Conservation (phyloP, 371 early-diverging fungal genomes). For the Apophysomyces sp. region DNA sequence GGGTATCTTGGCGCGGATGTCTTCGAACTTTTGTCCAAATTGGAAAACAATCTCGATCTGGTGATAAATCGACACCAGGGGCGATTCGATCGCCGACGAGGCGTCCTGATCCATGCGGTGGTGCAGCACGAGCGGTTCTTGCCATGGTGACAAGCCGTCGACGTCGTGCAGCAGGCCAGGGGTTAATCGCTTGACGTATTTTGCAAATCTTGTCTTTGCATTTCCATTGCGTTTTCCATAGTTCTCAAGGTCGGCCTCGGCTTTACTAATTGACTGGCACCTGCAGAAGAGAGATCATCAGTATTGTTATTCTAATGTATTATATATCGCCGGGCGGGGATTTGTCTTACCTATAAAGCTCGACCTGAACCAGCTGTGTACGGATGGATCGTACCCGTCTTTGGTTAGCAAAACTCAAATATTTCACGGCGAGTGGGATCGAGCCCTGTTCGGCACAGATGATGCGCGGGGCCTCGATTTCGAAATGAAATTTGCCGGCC, state of each 20-base stretch:
- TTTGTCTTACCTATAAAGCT: conserved; percentile 35
- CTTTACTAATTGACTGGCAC: conserved; percentile 32
- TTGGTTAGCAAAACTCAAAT: conserved; percentile 32
- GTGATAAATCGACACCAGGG: conserved; percentile 38
- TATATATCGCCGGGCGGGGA: too few species aligned
- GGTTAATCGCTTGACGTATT: conserved; percentile 27
- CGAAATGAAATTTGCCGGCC: conserved; percentile 44
- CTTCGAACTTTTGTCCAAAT: conserved; percentile 37
- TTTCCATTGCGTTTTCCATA: conserved; percentile 7
- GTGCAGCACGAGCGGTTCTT: conserved; percentile 26
- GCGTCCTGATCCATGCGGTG: conserved; percentile 31
- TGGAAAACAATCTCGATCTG: conserved; percentile 37
- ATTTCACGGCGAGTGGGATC: conserved; percentile 34
- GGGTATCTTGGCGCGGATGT: conserved; percentile 35
- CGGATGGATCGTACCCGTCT: conserved; percentile 28
- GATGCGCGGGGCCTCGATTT: conserved; percentile 38
- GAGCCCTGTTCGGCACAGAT: conserved; percentile 33
- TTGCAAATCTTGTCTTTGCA: conserved; percentile 21
- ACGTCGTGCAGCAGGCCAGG: conserved; percentile 30
- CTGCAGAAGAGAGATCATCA: conserved; percentile 8
- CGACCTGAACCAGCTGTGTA: conserved; percentile 36
- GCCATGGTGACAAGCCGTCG: conserved; percentile 28
- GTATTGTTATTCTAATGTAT: not conserved
- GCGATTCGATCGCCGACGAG: conserved; percentile 32
- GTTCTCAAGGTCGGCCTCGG: conserved; percentile 26